Base-by-base conservation (phyloP, 257 asterid genomes). In the Craterostigma plantagineum region DNA sequence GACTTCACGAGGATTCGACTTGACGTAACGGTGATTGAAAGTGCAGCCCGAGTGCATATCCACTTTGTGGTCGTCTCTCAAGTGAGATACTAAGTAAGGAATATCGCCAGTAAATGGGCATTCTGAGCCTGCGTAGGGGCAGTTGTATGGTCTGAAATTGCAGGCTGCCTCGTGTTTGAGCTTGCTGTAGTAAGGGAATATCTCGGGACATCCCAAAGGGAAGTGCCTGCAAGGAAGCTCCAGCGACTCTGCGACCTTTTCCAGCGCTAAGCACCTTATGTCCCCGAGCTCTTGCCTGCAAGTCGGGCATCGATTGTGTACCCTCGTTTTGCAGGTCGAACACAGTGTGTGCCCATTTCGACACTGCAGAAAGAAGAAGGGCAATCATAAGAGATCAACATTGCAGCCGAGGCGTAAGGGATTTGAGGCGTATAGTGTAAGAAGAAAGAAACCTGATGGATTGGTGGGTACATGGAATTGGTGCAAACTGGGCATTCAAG, bases 31-130 rank as follows among this genome's bases (percentile, higher is more conserved):
- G 30, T 23, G 30, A 23, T 23, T 23, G 30, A 23, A 23, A 2
- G 30, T 23, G 30, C 30, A 23, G 4, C 30, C 30, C 11, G 40
- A 3, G 11, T 35, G 40, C 40, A 35, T 35, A n/a, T 35, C 40
- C 40, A 35, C 40, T 35, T 35, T 35, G 13, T 35, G 40, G 40
- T 35, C 40, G 13, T 35, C 40, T 7, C 40, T 35, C 40, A 35
- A 35, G 13, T 35, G 40, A 7, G 40, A 2, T 2, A 35, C 40
- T 2, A 35, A 7, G 13, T 2, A 35, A 35, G 40, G 13, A 7
- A 35, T 23, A 23, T 23, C 30, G 2, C 30, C 30, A 6, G 30
- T 23, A 6, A n/a, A 2, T 7, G 13, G 4, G 9, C 40, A 35
- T 7, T 35, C 40, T 7, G 12, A 35, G 12, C 40, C 13, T 3